Evolutionary conservation across 768 basidiomycete species (phyloP).

Genomic region (Chalciporus piperatus): DNA sequence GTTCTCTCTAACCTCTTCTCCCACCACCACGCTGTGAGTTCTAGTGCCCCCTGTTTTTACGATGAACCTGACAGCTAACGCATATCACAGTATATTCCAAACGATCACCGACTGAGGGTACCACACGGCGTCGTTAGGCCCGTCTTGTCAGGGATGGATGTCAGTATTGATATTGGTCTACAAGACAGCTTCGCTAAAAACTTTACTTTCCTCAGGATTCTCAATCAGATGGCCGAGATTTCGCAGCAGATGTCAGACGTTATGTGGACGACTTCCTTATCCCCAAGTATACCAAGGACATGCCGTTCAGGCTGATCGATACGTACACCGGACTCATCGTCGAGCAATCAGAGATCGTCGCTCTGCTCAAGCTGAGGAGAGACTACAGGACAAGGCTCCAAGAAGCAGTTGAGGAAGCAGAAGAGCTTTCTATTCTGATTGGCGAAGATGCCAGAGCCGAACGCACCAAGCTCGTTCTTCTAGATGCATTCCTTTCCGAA

Average conservation of each 20-base stretch:
- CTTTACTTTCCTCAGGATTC: not conserved
- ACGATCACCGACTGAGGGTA: not conserved
- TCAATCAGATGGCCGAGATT: constrained; percentile 3
- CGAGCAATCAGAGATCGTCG: constrained; percentile 13
- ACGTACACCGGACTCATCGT: constrained; percentile 26
- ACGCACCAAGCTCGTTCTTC: not conserved
- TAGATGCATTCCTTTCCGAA: constrained; percentile 13
- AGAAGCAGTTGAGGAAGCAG: constrained; percentile 3
- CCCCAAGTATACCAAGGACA: constrained; percentile 9
- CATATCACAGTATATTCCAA: not conserved
- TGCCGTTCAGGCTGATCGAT: constrained; percentile 26
- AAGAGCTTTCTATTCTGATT: not conserved
- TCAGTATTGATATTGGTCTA: no score
- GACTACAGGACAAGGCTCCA: constrained; percentile 11
- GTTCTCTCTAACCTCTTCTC: not conserved
- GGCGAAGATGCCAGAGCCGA: not conserved
- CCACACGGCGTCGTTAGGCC: no score
- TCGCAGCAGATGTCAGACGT: constrained; percentile 11
- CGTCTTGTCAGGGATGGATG: no score
- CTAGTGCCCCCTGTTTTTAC: not conserved
- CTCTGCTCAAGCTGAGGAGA: constrained; percentile 13
- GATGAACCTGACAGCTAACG: not conserved
- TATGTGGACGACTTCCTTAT: constrained; percentile 16
- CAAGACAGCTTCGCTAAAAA: no score
- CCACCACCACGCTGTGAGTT: not conserved